Percentiles rank a stretch among this genome's conserved stretches.
phyloP scores from a whole-genome alignment of 805 yeast genomes.

The Starmerella lactis-condensi region DNA sequence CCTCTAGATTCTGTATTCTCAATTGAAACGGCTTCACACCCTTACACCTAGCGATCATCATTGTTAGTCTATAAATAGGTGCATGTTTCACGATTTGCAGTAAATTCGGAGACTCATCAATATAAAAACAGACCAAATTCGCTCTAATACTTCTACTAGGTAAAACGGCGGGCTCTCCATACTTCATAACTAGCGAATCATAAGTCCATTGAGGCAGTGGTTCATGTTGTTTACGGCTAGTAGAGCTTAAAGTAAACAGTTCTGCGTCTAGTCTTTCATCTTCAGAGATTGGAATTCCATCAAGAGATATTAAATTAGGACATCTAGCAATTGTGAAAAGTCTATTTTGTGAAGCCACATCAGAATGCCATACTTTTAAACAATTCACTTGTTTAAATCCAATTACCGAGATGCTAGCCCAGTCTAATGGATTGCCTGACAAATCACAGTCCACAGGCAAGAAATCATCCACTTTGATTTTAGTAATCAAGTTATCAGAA shows the following conservation, averaged over 20 bases:
- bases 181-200: conserved; percentile 25
- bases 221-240: conserved; percentile 21
- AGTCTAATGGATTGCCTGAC: conserved; percentile 1
- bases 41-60: conserved; percentile 4
- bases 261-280: conserved; percentile 48
- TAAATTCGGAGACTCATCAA: conserved; percentile 7
- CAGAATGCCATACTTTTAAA: conserved; percentile 28
- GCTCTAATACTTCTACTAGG: conserved; percentile 8
- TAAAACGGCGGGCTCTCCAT: conserved; percentile 19
- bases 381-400: conserved; percentile 28
- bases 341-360: conserved; percentile 17
- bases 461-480: background rate
- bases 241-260: conserved; percentile 40
- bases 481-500: conserved; percentile 25
- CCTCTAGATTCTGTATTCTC: background rate
- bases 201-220: conserved; percentile 23
- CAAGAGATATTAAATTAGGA: conserved; percentile 27
- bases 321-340: conserved; percentile 31
- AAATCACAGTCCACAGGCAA: conserved; percentile 1
- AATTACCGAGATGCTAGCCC: conserved; percentile 4
- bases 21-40: background rate
- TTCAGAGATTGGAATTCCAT: conserved; percentile 36
- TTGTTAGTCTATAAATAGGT: conserved; percentile 23
- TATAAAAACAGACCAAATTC: conserved; percentile 12
- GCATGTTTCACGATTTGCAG: conserved; percentile 18